These are phyloP conservation scores for Apium graveolens DNA, from an alignment of 129 eudicot genomes.

Conservation along the genomic window DNA sequence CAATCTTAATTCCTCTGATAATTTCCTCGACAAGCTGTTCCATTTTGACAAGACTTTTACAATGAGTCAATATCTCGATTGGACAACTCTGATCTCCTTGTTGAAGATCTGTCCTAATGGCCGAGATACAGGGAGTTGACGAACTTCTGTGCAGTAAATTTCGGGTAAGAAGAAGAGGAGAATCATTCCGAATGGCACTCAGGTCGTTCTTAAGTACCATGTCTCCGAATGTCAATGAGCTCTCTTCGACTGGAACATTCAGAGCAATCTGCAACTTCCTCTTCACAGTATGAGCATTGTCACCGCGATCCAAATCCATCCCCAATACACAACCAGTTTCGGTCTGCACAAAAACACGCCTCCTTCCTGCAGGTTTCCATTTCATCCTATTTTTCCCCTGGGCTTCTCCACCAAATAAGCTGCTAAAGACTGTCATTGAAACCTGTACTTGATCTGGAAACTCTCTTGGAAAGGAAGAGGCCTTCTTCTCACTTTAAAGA, in stretches of 20 bases:
- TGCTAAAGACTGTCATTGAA: conserved; percentile 62
- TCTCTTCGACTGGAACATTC: conserved; percentile 64
- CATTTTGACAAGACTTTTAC: conserved; percentile 30
- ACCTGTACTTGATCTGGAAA: conserved; percentile 29
- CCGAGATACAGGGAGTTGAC: conserved; percentile 80
- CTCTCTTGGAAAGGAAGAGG: conserved; percentile 34
- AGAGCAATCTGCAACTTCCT: conserved; percentile 68
- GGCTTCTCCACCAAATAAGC: conserved; percentile 50
- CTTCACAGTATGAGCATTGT: conserved; percentile 83
- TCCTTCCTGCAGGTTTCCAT: conserved; percentile 50
- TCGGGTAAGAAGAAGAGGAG: conserved; percentile 65
- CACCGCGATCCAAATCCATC: conserved; percentile 80
- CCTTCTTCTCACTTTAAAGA: conserved; percentile 31
- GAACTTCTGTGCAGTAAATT: conserved; percentile 73
- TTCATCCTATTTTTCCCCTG: conserved; percentile 45
- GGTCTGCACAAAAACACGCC: conserved; percentile 89
- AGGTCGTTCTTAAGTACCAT: conserved; percentile 72
- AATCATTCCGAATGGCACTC: conserved; percentile 66
- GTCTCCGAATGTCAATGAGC: conserved; percentile 77
- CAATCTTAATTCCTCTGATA: conserved; percentile 50
- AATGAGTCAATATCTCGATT: conserved; percentile 61
- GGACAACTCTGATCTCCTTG: conserved; percentile 67
- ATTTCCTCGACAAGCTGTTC: conserved; percentile 64
- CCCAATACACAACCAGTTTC: conserved; percentile 86
- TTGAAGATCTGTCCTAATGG: conserved; percentile 63